Conservation (phyloP, 2,329 filamentous ascomycete genomes). For the Microsporum ferrugineum region DNA sequence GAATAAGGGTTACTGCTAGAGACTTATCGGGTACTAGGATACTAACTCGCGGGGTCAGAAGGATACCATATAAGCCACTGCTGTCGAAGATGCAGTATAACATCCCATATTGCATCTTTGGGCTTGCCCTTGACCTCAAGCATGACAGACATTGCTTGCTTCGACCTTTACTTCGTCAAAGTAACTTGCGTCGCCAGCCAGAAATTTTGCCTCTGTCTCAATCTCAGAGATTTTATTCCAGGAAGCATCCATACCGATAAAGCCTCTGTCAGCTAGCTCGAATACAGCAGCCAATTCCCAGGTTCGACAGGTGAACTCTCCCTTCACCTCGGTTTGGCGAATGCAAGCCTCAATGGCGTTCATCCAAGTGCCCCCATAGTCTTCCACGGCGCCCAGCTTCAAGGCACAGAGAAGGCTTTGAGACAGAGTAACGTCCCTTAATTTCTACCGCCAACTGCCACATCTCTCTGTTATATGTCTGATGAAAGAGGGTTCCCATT, state of each 20-base stretch:
- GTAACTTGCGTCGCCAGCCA: background rate
- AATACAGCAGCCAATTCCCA: constrained; percentile 14
- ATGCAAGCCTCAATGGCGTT: constrained; percentile 11
- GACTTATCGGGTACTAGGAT: no score
- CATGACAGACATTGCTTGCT: background rate
- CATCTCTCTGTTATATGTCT: constrained; percentile 1
- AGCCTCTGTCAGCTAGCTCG: constrained; percentile 12
- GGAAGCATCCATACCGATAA: constrained; percentile 12
- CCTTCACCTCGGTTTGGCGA: constrained; percentile 7
- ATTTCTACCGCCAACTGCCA: constrained; percentile 8
- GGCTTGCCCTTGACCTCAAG: background rate
- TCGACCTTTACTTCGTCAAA: background rate
- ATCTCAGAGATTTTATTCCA: constrained; percentile 11
- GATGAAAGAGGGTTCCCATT: constrained; percentile 12
- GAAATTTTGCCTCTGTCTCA: constrained; percentile 10
- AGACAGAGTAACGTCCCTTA: constrained; percentile 7
- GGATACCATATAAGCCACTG: no score
- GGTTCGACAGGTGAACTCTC: constrained; percentile 12
- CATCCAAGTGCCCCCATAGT: constrained; percentile 13
- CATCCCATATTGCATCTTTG: no score
- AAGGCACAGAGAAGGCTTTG: constrained; percentile 9
- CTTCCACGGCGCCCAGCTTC: constrained; percentile 12
- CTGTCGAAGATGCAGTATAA: no score
- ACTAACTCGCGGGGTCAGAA: no score
- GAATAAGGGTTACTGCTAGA: no score